Evolutionary conservation across 2,329 filamentous ascomycete species (phyloP), one percentile per base, ranked within the genome.

Genomic region (Penicillium rolfsii): DNA sequence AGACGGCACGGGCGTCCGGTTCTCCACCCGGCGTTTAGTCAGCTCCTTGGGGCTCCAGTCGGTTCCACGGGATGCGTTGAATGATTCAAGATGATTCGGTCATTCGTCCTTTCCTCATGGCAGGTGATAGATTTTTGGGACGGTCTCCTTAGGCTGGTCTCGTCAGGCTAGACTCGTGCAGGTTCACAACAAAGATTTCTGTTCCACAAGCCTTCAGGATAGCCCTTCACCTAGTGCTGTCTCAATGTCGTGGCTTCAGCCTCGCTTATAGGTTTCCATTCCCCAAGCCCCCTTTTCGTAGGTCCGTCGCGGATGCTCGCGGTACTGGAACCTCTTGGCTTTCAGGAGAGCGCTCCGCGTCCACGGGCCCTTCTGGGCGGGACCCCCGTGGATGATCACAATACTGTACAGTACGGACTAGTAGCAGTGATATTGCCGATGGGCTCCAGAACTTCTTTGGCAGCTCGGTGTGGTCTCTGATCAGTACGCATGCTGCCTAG

Each of bases 1-100:
- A 67, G 62, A 64, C 66, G 66, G 65, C 67, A 64, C 68, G 67
- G 60, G 63, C 65, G 62, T 64, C 61, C 60, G 58, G 57, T 65
- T 65, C 48, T 35, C 68, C 66, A 68, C 64, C 57, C 6, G 50
- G 19, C 33, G 22, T 14, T 61, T 59, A 66, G 49, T 64, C 62
- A 63, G 57, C 53, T 35, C 26, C 33, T 40, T 24, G 43, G 28
- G 53, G 43, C 55, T 57, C 55, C 46, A 33, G 30, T 50, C 38
- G 41, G 45, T 57, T 50, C 45, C 45, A 41, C 35, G 30, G 49
- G 49, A 28, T 41, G 40, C 8, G 6, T 19, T 11, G 9, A 33
- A 50, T 50, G 28, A 28, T 46, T 46, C 43, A 43, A 50, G 14
- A 8, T 33, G 30, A 50, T 50, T 50, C 28, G 48, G 35, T 14